phyloP scores from a whole-genome alignment of 306 rosid genomes.

The Vicia faba region DNA sequence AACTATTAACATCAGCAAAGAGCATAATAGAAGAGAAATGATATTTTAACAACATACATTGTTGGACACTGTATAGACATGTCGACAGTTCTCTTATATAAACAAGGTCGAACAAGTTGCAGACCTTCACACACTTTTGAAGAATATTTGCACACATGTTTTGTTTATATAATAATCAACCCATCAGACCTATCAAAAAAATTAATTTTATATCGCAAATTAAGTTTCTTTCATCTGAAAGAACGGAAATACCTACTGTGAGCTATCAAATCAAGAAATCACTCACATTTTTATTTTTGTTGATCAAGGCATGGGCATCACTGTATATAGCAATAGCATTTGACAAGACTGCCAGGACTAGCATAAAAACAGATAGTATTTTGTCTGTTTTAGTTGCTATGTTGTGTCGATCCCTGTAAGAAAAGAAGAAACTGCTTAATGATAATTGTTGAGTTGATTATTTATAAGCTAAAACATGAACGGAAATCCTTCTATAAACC shows the following conservation, averaged over 20 bases:
- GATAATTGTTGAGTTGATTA: conserved; percentile 10
- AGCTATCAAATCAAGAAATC: conserved; percentile 34
- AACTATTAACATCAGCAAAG: conserved; percentile 11
- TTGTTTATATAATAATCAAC: conserved; percentile 28
- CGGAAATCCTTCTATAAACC: not conserved
- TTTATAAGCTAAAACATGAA: conserved; percentile 6
- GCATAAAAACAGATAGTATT: conserved; percentile 65
- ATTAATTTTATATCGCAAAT: conserved; percentile 38
- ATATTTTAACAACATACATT: not conserved
- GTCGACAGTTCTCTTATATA: not conserved
- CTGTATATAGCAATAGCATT: conserved; percentile 77
- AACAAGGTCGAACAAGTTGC: conserved; percentile 21
- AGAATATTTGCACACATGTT: conserved; percentile 36
- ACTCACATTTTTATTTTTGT: conserved; percentile 40
- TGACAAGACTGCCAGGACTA: conserved; percentile 71
- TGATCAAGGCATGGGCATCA: conserved; percentile 67
- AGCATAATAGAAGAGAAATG: not conserved
- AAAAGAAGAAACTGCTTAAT: conserved; percentile 10
- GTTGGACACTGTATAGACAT: not conserved
- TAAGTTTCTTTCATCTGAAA: conserved; percentile 8
- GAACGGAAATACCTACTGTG: conserved; percentile 1
- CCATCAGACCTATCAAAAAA: conserved; percentile 29
- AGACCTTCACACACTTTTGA: conserved; percentile 27
- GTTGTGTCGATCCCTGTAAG: conserved; percentile 65
- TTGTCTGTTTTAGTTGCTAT: conserved; percentile 77